Evolutionary conservation across 805 yeast genomes (phyloP), one percentile per base, ranked within the genome.

Genomic region (Starmerella sp.): DNA sequence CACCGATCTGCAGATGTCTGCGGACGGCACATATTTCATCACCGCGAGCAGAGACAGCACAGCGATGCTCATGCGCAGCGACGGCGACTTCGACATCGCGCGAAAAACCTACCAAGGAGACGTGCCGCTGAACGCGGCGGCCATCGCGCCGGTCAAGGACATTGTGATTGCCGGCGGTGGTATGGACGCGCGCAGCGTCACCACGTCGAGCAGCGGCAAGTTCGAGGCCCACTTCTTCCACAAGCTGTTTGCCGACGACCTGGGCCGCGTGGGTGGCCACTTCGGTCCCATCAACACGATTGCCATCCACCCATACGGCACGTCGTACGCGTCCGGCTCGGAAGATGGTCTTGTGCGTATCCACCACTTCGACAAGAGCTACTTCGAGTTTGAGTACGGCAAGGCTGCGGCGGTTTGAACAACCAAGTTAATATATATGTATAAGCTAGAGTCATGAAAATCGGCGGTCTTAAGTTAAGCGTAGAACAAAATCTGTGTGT

Each of bases 301-400:
- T 60, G 96, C 96, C 35, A 86, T 88, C 53, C 96, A 89, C 71
- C 98, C 99, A 55, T 83, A 82, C 65, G 98, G 97, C 54, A 80
- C 84, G 36, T 84, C 91, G 49, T 93, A 85, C 70, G 90, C 95
- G n/a, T 84, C 95, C 56, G 99, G 98, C 51, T 95, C 96, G 68
- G 98, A 93, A 77, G 99, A 93, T 75, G 99, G 99, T 71, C 87
- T 81, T 66, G 85, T 93, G 59, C 87, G 98, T 75, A 79, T 93
- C 60, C 97, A 93, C 72, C 83, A 83, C 64, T 93, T 89, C 73
- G 97, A 90, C 68, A 87, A 88, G 73, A 78, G 87, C 17, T 93
- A 91, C 75, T 90, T 79, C 71, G 97, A 93, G 62, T 93, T 93
- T 74, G 82, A 83, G 68, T 90, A 86, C 67, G 97, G 90, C 68